Percentiles rank a stretch among this genome's conserved stretches.
Conservation (phyloP, 2,329 filamentous ascomycete genomes). For the Cercospora sp. region DNA sequence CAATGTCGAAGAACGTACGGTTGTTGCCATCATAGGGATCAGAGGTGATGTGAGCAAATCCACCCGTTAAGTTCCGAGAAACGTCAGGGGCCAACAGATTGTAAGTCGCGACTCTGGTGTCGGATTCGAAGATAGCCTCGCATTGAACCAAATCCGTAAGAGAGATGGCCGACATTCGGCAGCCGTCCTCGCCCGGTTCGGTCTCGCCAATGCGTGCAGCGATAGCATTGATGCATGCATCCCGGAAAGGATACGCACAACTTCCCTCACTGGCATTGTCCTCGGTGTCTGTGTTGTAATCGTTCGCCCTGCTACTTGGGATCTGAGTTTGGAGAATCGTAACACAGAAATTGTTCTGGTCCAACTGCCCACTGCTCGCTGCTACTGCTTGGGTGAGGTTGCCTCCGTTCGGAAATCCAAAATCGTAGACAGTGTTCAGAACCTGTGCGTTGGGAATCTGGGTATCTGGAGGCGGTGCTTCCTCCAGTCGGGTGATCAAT, state of each 20-base stretch:
- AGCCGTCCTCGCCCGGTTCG: constrained; percentile 15
- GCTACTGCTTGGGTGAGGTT: constrained; percentile 12
- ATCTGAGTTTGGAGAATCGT: constrained; percentile 16
- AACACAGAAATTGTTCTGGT: constrained; percentile 21
- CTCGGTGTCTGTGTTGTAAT: constrained; percentile 14
- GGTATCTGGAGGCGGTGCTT: constrained; percentile 9
- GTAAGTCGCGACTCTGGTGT: constrained; percentile 14
- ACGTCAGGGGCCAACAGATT: constrained; percentile 8
- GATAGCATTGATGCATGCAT: constrained; percentile 17
- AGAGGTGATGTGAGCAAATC: constrained; percentile 21
- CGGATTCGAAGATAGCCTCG: constrained; percentile 11
- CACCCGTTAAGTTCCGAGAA: constrained; percentile 3
- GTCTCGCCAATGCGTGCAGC: constrained; percentile 8
- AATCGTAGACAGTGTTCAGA: constrained; percentile 19
- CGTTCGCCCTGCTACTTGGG: constrained; percentile 4
- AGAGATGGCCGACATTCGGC: constrained; percentile 13
- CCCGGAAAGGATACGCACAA: constrained; percentile 15
- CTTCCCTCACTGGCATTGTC: constrained; percentile 20
- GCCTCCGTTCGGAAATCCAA: constrained; percentile 7
- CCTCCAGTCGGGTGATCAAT: constrained; percentile 12
- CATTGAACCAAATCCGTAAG: constrained; percentile 12
- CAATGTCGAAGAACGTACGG: constrained; percentile 12
- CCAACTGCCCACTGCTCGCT: constrained; percentile 14
- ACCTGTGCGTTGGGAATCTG: constrained; percentile 14
- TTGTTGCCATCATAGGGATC: constrained; percentile 15